A percentile compares a stretch with the other conserved stretches of the same genome.
phyloP scores from a whole-genome alignment of 345 rosid species.

The Eucalyptus urophylla region DNA sequence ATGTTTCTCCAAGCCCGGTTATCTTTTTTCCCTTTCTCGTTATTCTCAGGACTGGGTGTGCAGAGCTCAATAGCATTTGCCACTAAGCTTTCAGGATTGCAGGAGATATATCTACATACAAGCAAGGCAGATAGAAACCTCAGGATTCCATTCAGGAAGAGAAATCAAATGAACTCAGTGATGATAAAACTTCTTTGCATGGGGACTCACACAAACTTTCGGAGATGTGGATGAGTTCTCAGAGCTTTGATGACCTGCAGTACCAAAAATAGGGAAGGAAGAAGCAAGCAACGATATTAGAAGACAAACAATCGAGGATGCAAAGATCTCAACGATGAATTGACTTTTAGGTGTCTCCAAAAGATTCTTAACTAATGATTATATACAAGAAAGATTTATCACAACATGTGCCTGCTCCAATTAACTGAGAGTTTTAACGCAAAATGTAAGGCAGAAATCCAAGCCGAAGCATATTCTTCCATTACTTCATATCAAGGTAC shows the following conservation, averaged over 20 bases:
- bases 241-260: conserved; percentile 71
- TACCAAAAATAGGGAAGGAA: neutral
- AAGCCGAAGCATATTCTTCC: neutral
- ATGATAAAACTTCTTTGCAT: neutral
- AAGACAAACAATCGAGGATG: neutral
- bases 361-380: neutral
- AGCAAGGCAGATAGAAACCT: neutral
- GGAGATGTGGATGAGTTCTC: conserved; percentile 58
- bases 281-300: neutral
- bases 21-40: conserved; percentile 57
- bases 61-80: conserved; percentile 95
- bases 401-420: neutral
- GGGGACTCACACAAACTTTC: conserved; percentile 74
- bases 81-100: conserved; percentile 88
- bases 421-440: neutral
- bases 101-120: conserved; percentile 66
- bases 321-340: neutral
- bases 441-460: neutral
- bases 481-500: neutral
- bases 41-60: conserved; percentile 57
- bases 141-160: neutral
- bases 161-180: neutral
- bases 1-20: conserved; percentile 56
- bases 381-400: neutral
- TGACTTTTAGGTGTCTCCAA: neutral